A percentile compares a stretch with the other conserved stretches of the same genome.
Conservation (phyloP, 2,329 filamentous ascomycete genomes). For the Fusarium chuoi region DNA sequence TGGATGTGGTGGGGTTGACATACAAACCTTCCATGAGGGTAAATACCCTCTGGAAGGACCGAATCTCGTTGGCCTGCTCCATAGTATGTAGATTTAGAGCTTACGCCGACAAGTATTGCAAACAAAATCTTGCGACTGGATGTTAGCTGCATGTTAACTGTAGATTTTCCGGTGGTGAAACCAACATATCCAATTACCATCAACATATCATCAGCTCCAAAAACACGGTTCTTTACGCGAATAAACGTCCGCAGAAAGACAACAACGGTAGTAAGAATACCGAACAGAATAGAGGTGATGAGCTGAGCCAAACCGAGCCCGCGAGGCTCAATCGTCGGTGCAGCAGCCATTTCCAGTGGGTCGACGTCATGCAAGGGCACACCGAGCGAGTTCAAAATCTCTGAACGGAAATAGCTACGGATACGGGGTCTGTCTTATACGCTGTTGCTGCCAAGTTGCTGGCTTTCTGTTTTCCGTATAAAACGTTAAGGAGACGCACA, state of each 20-base stretch:
- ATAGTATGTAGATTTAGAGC: background rate
- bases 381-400: background rate
- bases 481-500: background rate
- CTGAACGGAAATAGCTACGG: background rate
- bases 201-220: background rate
- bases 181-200: background rate
- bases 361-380: background rate
- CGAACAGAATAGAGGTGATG: background rate
- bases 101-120: background rate
- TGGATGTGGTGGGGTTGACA: fast-evolving
- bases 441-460: background rate
- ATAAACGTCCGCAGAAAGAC: background rate
- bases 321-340: background rate
- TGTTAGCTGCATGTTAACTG: background rate
- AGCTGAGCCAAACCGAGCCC: background rate
- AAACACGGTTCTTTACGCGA: background rate
- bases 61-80: background rate
- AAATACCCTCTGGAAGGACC: background rate
- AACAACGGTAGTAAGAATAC: background rate
- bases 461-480: background rate
- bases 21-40: background rate
- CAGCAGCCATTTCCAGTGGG: background rate
- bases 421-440: background rate
- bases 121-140: background rate
- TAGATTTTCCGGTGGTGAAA: fast-evolving